A percentile compares a stretch with the other conserved stretches of the same genome.
phyloP scores from a whole-genome alignment of 2,329 filamentous ascomycete genomes.

The Fusarium lyarnte region DNA sequence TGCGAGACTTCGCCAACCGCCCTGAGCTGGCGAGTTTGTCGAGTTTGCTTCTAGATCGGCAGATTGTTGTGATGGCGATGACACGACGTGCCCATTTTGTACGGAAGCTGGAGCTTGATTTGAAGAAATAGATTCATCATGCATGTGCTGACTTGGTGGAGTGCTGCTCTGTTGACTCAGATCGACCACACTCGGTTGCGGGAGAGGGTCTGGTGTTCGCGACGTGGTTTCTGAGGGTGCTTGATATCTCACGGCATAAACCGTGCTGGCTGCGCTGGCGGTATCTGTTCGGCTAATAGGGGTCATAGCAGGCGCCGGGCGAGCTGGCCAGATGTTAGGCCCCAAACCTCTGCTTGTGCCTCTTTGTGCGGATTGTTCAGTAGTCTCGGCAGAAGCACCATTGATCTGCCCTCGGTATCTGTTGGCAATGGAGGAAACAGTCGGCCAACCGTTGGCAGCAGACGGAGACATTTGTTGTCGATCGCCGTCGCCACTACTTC shows the following conservation, averaged over 20 bases:
- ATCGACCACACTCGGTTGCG: slow-evolving; percentile 44
- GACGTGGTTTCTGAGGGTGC: slow-evolving; percentile 63
- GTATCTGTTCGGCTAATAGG: slow-evolving; percentile 71
- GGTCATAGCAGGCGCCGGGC: slow-evolving; percentile 64
- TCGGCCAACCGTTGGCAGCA: slow-evolving; percentile 42
- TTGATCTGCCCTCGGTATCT: slow-evolving; percentile 40
- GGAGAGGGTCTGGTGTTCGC: slow-evolving; percentile 55
- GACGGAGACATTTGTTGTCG: slow-evolving; percentile 25
- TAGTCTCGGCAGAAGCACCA: slow-evolving; percentile 27
- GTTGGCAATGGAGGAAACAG: slow-evolving; percentile 41
- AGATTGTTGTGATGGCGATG: slow-evolving; percentile 20
- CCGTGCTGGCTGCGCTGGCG: slow-evolving; percentile 70
- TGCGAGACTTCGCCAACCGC: slow-evolving; percentile 42
- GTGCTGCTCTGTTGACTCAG: slow-evolving; percentile 50
- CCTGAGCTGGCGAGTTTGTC: slow-evolving; percentile 34
- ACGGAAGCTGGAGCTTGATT: slow-evolving; percentile 31
- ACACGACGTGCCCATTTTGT: slow-evolving; percentile 36
- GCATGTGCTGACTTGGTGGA: slow-evolving; percentile 37
- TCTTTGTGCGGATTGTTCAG: slow-evolving; percentile 42
- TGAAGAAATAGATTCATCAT: slow-evolving; percentile 41
- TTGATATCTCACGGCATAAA: slow-evolving; percentile 71
- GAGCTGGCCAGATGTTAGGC: slow-evolving; percentile 63
- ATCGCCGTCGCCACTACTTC: slow-evolving; percentile 18
- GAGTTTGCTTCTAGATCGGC: slow-evolving; percentile 45
- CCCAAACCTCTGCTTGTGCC: slow-evolving; percentile 53